Evolutionary conservation across 768 basidiomycete species (phyloP), one percentile per base, ranked within the genome.

Genomic region (Austroboletus eburneus): DNA sequence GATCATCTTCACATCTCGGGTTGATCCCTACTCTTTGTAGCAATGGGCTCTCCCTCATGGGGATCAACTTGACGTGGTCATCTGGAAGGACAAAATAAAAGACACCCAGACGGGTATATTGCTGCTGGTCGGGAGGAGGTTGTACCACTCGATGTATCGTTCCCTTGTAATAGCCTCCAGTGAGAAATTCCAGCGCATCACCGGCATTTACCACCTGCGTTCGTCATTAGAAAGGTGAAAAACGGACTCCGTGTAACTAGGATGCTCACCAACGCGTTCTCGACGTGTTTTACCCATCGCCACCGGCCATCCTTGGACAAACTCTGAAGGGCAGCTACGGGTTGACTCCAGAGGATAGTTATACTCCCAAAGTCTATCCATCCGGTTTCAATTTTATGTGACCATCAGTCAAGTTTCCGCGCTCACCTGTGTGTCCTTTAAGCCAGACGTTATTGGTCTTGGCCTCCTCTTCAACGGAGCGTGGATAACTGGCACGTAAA

Each of bases 91-190:
- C 63, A 53, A 84, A 83, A 61, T 83, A 82, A 57, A 82, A 81
- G 3, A 74, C 69, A 1, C 81, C 80, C 2, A 82, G 67, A 9
- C 81, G 76, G 14, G 74, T 67, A 50, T 70, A 63, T 24, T 57
- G 59, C 24, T 64, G 73, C 51, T 83, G 81, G 49, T 81, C 79
- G 0, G 57, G 53, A 9, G 80, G 81, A 2, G 80, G 82, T 52
- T 77, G 77, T 3, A 80, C 68, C 16, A 83, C 80, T 13, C 80
- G 75, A 54, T 83, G 81, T 41, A 81, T 75, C 1, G 81, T 82
- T 17, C 73, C 76, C 25, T 69, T 72, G 62, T 82, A 82, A 52
- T 68, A 81, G 1, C 80, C 80, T 1, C 81, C 80, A 2, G 78
- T 79, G 18, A 83, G 68, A 55, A 82, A 79, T 41, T 82, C 75